Evolutionary conservation across 1,284 basidiomycete genomes (phyloP).

Genomic region (Cryptococcus depauperatus): DNA sequence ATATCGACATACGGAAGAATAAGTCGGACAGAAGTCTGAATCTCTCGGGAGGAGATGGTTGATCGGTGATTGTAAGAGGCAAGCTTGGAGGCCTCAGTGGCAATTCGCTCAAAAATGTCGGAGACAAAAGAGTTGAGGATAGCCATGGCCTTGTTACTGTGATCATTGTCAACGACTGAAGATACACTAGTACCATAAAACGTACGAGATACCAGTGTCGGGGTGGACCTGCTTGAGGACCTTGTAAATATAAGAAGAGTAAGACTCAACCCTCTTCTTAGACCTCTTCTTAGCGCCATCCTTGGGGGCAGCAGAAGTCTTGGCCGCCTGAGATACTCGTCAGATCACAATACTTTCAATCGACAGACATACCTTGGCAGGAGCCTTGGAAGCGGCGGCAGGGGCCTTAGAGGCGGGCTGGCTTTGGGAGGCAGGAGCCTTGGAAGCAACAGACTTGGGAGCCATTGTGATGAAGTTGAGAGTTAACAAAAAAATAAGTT

Average conservation of each 20-base stretch:
- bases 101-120: slow-evolving; percentile 89
- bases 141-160: slow-evolving; percentile 90
- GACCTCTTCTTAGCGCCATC: slow-evolving; percentile 77
- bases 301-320: slow-evolving; percentile 57
- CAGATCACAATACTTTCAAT: slow-evolving; percentile 1
- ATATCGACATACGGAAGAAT: slow-evolving; percentile 84
- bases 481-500: slow-evolving; percentile 5
- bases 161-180: slow-evolving; percentile 8
- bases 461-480: slow-evolving; percentile 37
- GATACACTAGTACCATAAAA: not conserved
- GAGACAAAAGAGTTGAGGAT: slow-evolving; percentile 90
- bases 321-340: slow-evolving; percentile 51
- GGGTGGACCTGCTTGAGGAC: slow-evolving; percentile 66
- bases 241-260: slow-evolving; percentile 92
- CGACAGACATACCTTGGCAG: slow-evolving; percentile 53
- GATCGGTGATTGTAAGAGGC: slow-evolving; percentile 89
- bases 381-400: slow-evolving; percentile 49
- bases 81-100: slow-evolving; percentile 81
- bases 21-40: slow-evolving; percentile 82
- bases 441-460: slow-evolving; percentile 46
- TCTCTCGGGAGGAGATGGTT: slow-evolving; percentile 88
- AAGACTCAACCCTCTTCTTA: slow-evolving; percentile 81
- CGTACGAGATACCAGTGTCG: slow-evolving; percentile 72
- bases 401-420: slow-evolving; percentile 42
- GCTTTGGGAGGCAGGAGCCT: slow-evolving; percentile 59